Evolutionary conservation across 768 basidiomycete genomes (phyloP), one percentile per base, ranked within the genome.

Genomic region (Cubamyces lactineus): DNA sequence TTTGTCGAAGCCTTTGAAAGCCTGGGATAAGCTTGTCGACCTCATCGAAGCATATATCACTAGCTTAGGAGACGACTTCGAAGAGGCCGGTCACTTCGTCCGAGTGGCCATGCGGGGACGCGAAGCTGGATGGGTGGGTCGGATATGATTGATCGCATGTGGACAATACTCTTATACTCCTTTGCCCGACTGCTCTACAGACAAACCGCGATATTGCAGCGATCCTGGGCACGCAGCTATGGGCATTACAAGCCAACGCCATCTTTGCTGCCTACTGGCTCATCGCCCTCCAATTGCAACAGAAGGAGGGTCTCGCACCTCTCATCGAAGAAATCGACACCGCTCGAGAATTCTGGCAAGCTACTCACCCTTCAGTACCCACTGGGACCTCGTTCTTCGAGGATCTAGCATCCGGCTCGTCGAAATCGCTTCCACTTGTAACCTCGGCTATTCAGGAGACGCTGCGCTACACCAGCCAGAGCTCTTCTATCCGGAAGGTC

Each of bases 201-300:
- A 53, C 63, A 1, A 53, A 54, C 16, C 41, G 63, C 13, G 66
- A 68, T 30, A 46, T 61, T 9, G 68, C 71, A 13, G 28, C 45
- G 1, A 45, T 64, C 6, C 30, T 70, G 9, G 47, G 57, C 24
- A 41, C 46, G 3, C 66, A 67, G 38, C 54, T 70, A 8, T 70
- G 72, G 69, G 66, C 70, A 8, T 54, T 71, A 3, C 57, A 68
- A 38, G 65, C 69, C 6, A 72, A 72, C 53, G 70, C 68, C 4
- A 53, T 67, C 42, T 65, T 47, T 19, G 69, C 68, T 17, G 67
- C 58, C 5, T 69, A 67, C 39, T 68, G 71, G 71, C 28, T 63
- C 13, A 17, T 72, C 26, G 66, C 62, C 3, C 55, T 69, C 6
- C 34, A 61, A 15, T 56, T 69, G 6, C 55, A 70, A 40, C 49